phyloP scores from a whole-genome alignment of 495 filamentous ascomycete species.

The Talaromyces adpressus region DNA sequence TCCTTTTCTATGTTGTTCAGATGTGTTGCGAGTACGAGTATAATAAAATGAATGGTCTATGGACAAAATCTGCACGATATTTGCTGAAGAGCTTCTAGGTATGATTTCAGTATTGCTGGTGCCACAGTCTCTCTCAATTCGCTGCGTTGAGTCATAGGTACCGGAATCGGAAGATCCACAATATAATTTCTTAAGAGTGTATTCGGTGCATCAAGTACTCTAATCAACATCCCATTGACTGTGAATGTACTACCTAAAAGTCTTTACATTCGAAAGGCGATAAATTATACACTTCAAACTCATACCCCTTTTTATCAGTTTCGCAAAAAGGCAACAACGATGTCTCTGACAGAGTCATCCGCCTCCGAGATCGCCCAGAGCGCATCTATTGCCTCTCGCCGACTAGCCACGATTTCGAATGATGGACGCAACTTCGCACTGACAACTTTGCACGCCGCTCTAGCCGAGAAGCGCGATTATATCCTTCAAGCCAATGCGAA shows the following conservation, averaged over 20 bases:
- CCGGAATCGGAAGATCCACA: neutral
- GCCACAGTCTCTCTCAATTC: neutral
- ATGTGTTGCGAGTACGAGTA: neutral
- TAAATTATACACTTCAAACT: neutral
- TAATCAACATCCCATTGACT: neutral
- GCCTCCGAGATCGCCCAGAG: constrained; percentile 58
- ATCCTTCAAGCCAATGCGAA: constrained; percentile 82
- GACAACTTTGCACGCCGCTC: constrained; percentile 67
- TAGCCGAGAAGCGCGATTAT: constrained; percentile 56
- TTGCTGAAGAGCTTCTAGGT: neutral
- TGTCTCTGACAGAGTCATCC: constrained; percentile 71
- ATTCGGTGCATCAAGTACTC: neutral
- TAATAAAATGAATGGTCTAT: neutral
- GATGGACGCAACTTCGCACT: constrained; percentile 74
- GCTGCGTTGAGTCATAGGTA: neutral
- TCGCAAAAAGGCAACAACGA: constrained; percentile 18
- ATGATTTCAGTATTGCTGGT: neutral
- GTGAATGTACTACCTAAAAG: neutral
- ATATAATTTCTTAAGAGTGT: neutral
- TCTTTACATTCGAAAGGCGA: neutral
- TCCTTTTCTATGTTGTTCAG: neutral
- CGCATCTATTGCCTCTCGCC: constrained; percentile 64
- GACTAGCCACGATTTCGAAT: constrained; percentile 57
- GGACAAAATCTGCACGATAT: neutral
- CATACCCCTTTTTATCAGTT: neutral